Base-by-base conservation (phyloP, 768 basidiomycete species). In the Phaeotremella skinneri region DNA sequence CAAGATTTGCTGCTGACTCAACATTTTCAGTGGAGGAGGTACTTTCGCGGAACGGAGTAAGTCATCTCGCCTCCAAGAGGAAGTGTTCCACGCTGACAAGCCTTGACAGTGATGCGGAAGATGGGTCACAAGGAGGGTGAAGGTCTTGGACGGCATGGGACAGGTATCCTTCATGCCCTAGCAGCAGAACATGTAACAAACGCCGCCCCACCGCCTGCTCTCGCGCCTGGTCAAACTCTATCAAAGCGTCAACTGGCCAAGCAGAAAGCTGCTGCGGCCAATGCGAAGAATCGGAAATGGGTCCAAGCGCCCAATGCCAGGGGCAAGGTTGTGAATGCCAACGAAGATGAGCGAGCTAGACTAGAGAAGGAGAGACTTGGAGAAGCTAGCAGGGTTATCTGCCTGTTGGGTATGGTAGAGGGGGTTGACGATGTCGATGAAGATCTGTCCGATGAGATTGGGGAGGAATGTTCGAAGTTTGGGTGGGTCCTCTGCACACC, bases 71-170 rank as follows among this genome's bases (percentile, higher is more conserved):
- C 3, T 25, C 20, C 14, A 27, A 2, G 1, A 27, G 14, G 21
- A 51, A 2, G 17, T 27, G 26, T 25, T 25, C n/a, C 16, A 48
- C 30, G 60, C 53, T 70, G 55, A 65, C 47, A 1, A 25, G 23
- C 25, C 48, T 25, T 39, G 25, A 1, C 55, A 76, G 75, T 94
- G 66, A 94, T 96, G 91, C 89, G 89, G 2, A 96, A 92, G 79
- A 93, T 89, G 89, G 93, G 93, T 0, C 91, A 96, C 74, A 88
- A 89, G 73, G 90, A 90, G 74, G 94, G 94, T 1, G 87, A 91
- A 78, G 93, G 93, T 9, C 82, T 97, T 1, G 94, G 94, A 31
- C 86, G 83, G 0, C 85, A 89, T 59, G 89, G 86, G 6, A 82
- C 83, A 1, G 92, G 92, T 1, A 93, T 98, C 45, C 85, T 93